Evolutionary conservation across 495 filamentous ascomycete genomes (phyloP), one percentile per base, ranked within the genome.

Genomic region (Tuber indicum): DNA sequence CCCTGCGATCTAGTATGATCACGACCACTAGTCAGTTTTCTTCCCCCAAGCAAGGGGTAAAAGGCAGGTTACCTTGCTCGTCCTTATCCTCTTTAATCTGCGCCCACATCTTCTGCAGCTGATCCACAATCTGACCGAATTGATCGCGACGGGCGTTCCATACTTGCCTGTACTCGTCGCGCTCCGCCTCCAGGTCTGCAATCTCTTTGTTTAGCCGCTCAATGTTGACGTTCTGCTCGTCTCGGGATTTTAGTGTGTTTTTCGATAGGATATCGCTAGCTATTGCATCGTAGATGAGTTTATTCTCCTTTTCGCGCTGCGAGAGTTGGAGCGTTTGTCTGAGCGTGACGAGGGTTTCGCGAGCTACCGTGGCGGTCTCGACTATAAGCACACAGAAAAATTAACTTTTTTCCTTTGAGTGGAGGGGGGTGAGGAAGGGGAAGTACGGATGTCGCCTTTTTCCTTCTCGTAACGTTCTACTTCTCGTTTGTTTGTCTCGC

Each of bases 11-110:
- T 5, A 88, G 87, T 1, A 16, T 74, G 6, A 23, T 43, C 72
- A 7, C 49, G 10, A 44, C 66, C 72, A 42, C 74, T 72, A 75
- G 44, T 75, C 76, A 77, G 52, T 75, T 16, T 45, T 45, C 47
- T 77, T 89, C 75, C 88, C 86, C 84, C 82, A 91, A 66, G 26
- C 1, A 36, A 32, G 58, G 26, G 14, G 12, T 6, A 62, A 36
- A 82, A 7, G 82, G 43, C 72, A 19, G 14, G 87, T 87, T n/a
- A 79, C 77, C 81, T 70, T 83, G 81, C 85, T 97, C 96, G 84
- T 98, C 96, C 84, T 98, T 98, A 87, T 98, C 94, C 84, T 98
- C 94, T 66, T 93, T 89, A 79, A 99, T 98, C 81, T 97, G 86
- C 46, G 91, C 89, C 72, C 94, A 87, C 80, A 98, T 87, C 77